Evolutionary conservation across 768 basidiomycete species (phyloP).

Genomic region (Boletus insuetus): DNA sequence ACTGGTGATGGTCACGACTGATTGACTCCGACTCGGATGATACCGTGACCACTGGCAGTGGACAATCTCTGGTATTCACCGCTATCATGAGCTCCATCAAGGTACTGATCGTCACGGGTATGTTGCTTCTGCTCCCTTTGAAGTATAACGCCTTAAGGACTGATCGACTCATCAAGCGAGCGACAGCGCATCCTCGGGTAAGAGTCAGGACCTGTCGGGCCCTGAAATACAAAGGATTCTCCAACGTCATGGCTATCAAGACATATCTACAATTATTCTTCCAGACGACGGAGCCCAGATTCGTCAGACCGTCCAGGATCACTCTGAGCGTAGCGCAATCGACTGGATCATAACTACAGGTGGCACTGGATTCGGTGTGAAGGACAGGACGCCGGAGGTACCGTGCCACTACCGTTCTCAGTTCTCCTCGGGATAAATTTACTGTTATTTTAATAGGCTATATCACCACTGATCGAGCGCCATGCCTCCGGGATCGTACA

Average conservation of each 20-base stretch:
- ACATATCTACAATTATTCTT: slow-evolving; percentile 46
- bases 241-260: slow-evolving; percentile 35
- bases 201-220: slow-evolving; percentile 60
- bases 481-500: slow-evolving; percentile 72
- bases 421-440: background rate
- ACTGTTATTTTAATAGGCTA: slow-evolving; percentile 41
- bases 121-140: background rate
- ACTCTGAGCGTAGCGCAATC: slow-evolving; percentile 44
- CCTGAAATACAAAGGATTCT: slow-evolving; percentile 58
- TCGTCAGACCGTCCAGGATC: slow-evolving; percentile 42
- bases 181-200: slow-evolving; percentile 59
- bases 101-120: slow-evolving; percentile 30
- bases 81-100: slow-evolving; percentile 23
- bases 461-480: slow-evolving; percentile 62
- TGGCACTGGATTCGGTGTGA: slow-evolving; percentile 81
- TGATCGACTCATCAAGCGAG: slow-evolving; percentile 46
- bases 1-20: too few relatives aligned
- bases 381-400: slow-evolving; percentile 86
- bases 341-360: slow-evolving; percentile 84
- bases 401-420: background rate
- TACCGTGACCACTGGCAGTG: too few relatives aligned
- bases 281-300: slow-evolving; percentile 64
- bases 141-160: background rate
- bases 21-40: too few relatives aligned
- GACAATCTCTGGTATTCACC: too few relatives aligned